These are phyloP conservation scores for Earliella scabrosa DNA, from an alignment of 1,284 basidiomycete genomes.

Conservation along the genomic window DNA sequence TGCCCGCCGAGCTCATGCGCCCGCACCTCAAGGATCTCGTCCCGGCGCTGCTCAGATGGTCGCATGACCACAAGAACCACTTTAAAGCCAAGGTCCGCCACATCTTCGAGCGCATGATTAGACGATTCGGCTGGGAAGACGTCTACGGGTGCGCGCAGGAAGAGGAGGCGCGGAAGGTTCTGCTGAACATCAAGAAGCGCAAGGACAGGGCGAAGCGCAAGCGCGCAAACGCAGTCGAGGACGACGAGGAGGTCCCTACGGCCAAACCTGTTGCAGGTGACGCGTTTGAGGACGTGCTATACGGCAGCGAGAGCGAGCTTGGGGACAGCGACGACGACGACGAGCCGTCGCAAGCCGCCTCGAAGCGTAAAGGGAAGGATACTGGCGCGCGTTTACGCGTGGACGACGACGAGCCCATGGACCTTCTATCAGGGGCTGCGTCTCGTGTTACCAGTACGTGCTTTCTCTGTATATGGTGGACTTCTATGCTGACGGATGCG, in stretches of 20 bases:
- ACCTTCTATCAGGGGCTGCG: conserved; percentile 86
- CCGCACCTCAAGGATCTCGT: conserved; percentile 82
- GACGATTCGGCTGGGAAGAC: conserved; percentile 89
- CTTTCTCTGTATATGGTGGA: background rate
- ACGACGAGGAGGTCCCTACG: conserved; percentile 51
- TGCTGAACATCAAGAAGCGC: conserved; percentile 90
- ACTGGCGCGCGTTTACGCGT: conserved; percentile 72
- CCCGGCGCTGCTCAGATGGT: conserved; percentile 88
- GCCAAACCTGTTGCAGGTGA: conserved; percentile 69
- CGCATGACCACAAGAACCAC: conserved; percentile 98
- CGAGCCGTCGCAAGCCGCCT: conserved; percentile 33
- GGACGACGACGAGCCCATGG: conserved; percentile 96
- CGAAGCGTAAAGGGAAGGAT: conserved; percentile 42
- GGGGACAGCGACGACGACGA: conserved; percentile 78
- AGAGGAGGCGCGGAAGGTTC: conserved; percentile 76
- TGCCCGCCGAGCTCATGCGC: conserved; percentile 73
- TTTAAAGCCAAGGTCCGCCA: conserved; percentile 98
- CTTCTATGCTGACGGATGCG: background rate
- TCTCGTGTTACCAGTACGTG: conserved; percentile 77
- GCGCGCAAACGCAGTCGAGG: conserved; percentile 59
- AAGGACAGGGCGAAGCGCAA: conserved; percentile 88
- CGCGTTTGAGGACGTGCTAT: conserved; percentile 94
- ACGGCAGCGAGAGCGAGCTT: conserved; percentile 90
- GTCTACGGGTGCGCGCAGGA: conserved; percentile 80
- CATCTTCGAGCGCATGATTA: conserved; percentile 95